A percentile compares a stretch with the other conserved stretches of the same genome.
These are phyloP conservation scores for Cystobasidium sp. DNA, from an alignment of 1,284 basidiomycete genomes.

Conservation along the genomic window DNA sequence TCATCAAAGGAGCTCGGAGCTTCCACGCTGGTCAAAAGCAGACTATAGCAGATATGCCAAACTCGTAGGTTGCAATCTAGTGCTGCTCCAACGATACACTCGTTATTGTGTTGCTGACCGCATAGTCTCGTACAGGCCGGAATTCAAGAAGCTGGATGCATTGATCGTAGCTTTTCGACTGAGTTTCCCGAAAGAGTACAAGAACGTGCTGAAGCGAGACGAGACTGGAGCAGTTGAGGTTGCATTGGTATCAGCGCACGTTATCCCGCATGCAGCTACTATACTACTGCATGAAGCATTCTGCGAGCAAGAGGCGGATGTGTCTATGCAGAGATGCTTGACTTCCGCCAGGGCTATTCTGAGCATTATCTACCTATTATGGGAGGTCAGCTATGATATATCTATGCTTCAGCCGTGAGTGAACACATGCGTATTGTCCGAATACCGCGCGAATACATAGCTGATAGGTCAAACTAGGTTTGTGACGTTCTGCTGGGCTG, in stretches of 20 bases:
- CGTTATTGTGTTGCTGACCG: neutral
- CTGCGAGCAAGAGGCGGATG: conserved; percentile 41
- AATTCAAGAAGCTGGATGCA: conserved; percentile 50
- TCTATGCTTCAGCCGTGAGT: conserved; percentile 48
- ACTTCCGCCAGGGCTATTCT: conserved; percentile 48
- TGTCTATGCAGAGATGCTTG: conserved; percentile 45
- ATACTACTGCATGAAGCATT: conserved; percentile 52
- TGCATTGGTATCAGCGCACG: conserved; percentile 45
- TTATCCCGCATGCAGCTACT: conserved; percentile 44
- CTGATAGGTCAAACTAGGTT: neutral
- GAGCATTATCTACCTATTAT: conserved; percentile 46
- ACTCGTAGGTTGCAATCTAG: conserved; percentile 17
- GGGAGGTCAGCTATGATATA: conserved; percentile 49
- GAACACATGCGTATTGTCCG: neutral
- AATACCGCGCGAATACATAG: neutral
- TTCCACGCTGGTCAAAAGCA: conserved; percentile 3
- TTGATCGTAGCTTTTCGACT: conserved; percentile 48
- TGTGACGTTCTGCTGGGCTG: conserved; percentile 48
- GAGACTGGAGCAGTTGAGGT: conserved; percentile 26
- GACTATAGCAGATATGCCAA: conserved; percentile 18
- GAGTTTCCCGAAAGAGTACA: conserved; percentile 50
- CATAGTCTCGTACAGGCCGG: conserved; percentile 41
- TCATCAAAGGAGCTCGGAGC: conserved; percentile 17
- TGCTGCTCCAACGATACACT: neutral
- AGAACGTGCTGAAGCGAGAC: conserved; percentile 35